Percentiles rank a stretch among this genome's conserved stretches.
Conservation (phyloP, 2,329 filamentous ascomycete species). For the Blumeria hordei region DNA sequence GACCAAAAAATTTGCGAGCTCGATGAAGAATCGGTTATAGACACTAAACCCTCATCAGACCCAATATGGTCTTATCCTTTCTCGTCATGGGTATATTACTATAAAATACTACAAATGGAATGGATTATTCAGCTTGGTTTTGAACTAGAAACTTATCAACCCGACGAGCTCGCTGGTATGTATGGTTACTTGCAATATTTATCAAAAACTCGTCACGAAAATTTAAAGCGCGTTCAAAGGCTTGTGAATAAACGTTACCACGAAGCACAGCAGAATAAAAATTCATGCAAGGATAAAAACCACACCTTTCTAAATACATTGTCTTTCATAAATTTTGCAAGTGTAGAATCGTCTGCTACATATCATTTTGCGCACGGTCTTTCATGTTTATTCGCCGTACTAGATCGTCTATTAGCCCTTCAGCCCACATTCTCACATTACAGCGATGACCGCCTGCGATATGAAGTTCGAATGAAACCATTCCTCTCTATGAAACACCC, state of each 20-base stretch:
- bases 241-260: conserved; percentile 24
- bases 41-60: conserved; percentile 23
- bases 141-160: conserved; percentile 72
- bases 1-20: conserved; percentile 41
- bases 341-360: conserved; percentile 39
- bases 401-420: conserved; percentile 19
- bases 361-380: conserved; percentile 27
- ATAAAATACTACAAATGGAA: conserved; percentile 75
- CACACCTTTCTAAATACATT: conserved; percentile 24
- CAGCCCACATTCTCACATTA: conserved; percentile 23
- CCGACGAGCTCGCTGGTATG: conserved; percentile 66
- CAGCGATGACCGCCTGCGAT: conserved; percentile 29
- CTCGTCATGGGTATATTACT: conserved; percentile 71
- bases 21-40: conserved; percentile 32
- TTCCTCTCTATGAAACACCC: conserved; percentile 35
- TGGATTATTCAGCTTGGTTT: conserved; percentile 80
- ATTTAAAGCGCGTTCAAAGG: conserved; percentile 48
- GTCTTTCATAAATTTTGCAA: conserved; percentile 31
- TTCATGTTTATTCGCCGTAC: conserved; percentile 26
- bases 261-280: conserved; percentile 3
- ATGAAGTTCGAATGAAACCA: conserved; percentile 48
- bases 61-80: conserved; percentile 45
- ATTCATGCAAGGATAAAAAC: conserved; percentile 13
- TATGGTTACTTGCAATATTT: conserved; percentile 74
- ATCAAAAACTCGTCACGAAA: conserved; percentile 31